Conservation (phyloP, 2,329 filamentous ascomycete genomes). For the Aspergillus ruber region DNA sequence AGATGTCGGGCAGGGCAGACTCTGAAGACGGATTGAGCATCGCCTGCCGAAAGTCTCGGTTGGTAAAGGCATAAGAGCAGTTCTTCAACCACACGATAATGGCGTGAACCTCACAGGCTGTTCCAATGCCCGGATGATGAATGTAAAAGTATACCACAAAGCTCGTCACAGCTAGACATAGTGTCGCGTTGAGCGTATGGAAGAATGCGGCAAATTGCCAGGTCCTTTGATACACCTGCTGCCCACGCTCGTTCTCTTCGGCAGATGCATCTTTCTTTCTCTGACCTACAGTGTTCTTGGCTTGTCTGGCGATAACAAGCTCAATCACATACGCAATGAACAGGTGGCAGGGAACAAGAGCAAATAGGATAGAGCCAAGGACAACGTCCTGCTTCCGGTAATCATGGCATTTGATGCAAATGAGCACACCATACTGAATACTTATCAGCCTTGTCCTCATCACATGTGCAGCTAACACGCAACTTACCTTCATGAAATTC, state of each 20-base stretch:
- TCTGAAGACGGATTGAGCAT: slow-evolving; percentile 70
- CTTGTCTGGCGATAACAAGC: slow-evolving; percentile 70
- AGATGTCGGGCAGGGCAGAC: slow-evolving; percentile 70
- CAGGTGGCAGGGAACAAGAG: slow-evolving; percentile 83
- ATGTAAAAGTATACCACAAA: slow-evolving; percentile 85
- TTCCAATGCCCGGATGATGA: slow-evolving; percentile 89
- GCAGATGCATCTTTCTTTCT: slow-evolving; percentile 49
- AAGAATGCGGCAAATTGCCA: slow-evolving; percentile 77
- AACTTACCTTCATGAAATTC: slow-evolving; percentile 79
- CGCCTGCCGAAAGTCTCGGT: slow-evolving; percentile 87
- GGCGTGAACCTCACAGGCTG: slow-evolving; percentile 81
- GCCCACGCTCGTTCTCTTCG: slow-evolving; percentile 54
- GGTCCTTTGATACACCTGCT: slow-evolving; percentile 60
- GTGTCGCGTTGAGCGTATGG: slow-evolving; percentile 75
- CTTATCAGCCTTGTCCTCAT: not conserved
- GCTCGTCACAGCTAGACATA: slow-evolving; percentile 74
- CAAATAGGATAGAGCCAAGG: slow-evolving; percentile 71
- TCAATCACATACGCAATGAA: slow-evolving; percentile 89
- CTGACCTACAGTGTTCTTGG: slow-evolving; percentile 59
- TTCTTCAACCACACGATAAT: slow-evolving; percentile 96
- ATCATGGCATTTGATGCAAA: slow-evolving; percentile 85
- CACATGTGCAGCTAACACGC: not conserved
- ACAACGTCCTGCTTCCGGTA: slow-evolving; percentile 72
- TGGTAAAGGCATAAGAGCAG: slow-evolving; percentile 92
- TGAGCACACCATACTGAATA: slow-evolving; percentile 79